Base-by-base conservation (phyloP, 2,329 filamentous ascomycete genomes). In the Spiromastix sp. region DNA sequence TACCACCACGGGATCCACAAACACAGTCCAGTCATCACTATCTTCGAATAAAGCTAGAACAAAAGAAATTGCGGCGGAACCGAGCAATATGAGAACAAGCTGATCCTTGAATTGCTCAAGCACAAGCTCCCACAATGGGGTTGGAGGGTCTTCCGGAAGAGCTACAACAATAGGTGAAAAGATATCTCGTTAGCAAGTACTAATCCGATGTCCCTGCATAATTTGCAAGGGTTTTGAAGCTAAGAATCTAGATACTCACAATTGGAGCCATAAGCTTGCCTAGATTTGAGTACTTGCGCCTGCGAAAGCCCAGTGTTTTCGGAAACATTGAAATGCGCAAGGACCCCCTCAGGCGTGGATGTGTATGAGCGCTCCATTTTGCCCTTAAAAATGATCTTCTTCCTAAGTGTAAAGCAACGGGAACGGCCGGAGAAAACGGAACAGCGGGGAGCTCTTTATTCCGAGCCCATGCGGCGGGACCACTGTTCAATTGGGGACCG, bases 81-180 rank as follows among this genome's bases (percentile, higher is more conserved):
- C 91, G 32, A 98, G 74, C 15, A 98, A 72, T 49, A 98, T 98
- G 36, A 98, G 74, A 48, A 98, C 91, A 31, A 98, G 77, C 63
- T 98, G 91, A 58, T 98, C 91, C 64, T 98, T 95, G 73, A 98
- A 98, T 61, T 98, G 91, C 65, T 98, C 91, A 40, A 98, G 73
- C 37, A 98, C 85, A 44, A 98, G 79, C 64, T 96, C 77, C 91
- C 89, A 98, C 31, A 98, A 60, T 25, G 91, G 91, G 20, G 91
- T 98, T 3, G 91, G 86, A 36, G 91, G 91, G 46, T 98, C 91
- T 66, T 98, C 91, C 30, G 77, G 73, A 37, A 85, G 70, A 38
- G 79, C 79, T 84, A 36, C 40, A 36, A 37, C 13, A 31, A 32
- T 11, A 11, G 30, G 22, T n/a, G n/a, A 10, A 19, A 26, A n/a